Percentiles rank a stretch among this genome's conserved stretches.
These are phyloP conservation scores for Pilatotrama ljubarskyi DNA, from an alignment of 768 basidiomycete species.

Conservation along the genomic window DNA sequence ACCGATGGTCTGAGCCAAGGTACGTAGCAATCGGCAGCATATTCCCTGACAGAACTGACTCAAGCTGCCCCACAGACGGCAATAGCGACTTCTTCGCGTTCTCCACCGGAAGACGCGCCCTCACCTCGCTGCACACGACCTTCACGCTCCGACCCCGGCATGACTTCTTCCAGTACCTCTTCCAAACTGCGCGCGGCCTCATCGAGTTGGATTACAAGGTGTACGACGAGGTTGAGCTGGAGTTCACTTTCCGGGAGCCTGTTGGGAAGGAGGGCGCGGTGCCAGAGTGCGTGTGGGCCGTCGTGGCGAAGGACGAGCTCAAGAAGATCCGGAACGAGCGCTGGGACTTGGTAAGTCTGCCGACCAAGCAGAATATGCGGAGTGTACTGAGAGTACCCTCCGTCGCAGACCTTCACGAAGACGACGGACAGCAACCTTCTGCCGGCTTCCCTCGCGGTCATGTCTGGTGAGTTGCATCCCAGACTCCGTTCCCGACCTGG, in stretches of 20 bases:
- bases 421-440: conserved; percentile 65
- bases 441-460: conserved; percentile 64
- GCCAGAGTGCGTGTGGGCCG: conserved; percentile 78
- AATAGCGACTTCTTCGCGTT: conserved; percentile 81
- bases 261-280: conserved; percentile 36
- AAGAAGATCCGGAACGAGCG: conserved; percentile 64
- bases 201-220: conserved; percentile 76
- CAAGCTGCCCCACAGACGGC: conserved; percentile 53
- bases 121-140: conserved; percentile 77
- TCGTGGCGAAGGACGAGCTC: conserved; percentile 81
- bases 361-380: no score
- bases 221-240: conserved; percentile 69
- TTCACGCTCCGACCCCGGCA: conserved; percentile 81
- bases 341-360: conserved; percentile 80
- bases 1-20: conserved; percentile 38
- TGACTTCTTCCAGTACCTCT: conserved; percentile 68
- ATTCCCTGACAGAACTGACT: neutral
- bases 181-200: conserved; percentile 61
- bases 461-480: conserved; percentile 58
- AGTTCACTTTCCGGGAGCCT: conserved; percentile 68
- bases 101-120: conserved; percentile 80
- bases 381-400: neutral
- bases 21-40: conserved; percentile 3
- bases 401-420: conserved; percentile 74
- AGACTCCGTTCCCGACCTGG: neutral